phyloP scores from a whole-genome alignment of 371 early-diverging fungal genomes.

The Syncephalastrum racemosum region DNA sequence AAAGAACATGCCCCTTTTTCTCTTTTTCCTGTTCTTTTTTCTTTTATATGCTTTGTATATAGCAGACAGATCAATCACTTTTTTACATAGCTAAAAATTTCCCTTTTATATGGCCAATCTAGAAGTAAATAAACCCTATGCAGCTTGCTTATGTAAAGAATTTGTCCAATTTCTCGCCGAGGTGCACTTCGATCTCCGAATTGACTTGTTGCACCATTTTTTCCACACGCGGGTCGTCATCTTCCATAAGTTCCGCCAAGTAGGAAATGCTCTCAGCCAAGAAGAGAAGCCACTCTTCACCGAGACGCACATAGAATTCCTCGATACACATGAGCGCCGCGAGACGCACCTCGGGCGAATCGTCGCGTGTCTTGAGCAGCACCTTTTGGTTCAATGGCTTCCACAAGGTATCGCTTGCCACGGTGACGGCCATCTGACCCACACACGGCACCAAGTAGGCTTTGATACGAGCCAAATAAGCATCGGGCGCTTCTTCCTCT shows the following conservation, averaged over 20 bases:
- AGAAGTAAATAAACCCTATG: too few relatives aligned
- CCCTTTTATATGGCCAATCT: too few relatives aligned
- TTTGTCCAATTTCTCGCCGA: conserved; percentile 85
- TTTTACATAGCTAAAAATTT: too few relatives aligned
- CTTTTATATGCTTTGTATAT: too few relatives aligned
- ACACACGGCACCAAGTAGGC: conserved; percentile 75
- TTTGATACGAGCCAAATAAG: conserved; percentile 56
- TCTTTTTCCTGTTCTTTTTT: too few relatives aligned
- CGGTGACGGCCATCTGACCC: conserved; percentile 81
- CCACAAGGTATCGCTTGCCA: conserved; percentile 82
- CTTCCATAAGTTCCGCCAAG: conserved; percentile 93
- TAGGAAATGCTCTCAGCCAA: conserved; percentile 96
- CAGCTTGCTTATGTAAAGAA: conserved; percentile 61
- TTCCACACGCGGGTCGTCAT: conserved; percentile 79
- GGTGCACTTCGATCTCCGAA: conserved; percentile 80
- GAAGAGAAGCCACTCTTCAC: conserved; percentile 89
- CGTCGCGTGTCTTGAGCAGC: conserved; percentile 74
- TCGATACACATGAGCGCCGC: conserved; percentile 71
- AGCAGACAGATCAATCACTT: too few relatives aligned
- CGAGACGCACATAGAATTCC: conserved; percentile 81
- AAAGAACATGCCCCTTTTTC: too few relatives aligned
- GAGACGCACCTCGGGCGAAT: conserved; percentile 71
- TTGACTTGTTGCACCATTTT: conserved; percentile 79
- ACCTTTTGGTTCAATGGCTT: conserved; percentile 85
- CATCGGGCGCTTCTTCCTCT: conserved; percentile 37